Percentiles rank a stretch among this genome's conserved stretches.
These are phyloP conservation scores for Blastobotrys ciferrii DNA, from an alignment of 1,139 yeast genomes.

Conservation along the genomic window DNA sequence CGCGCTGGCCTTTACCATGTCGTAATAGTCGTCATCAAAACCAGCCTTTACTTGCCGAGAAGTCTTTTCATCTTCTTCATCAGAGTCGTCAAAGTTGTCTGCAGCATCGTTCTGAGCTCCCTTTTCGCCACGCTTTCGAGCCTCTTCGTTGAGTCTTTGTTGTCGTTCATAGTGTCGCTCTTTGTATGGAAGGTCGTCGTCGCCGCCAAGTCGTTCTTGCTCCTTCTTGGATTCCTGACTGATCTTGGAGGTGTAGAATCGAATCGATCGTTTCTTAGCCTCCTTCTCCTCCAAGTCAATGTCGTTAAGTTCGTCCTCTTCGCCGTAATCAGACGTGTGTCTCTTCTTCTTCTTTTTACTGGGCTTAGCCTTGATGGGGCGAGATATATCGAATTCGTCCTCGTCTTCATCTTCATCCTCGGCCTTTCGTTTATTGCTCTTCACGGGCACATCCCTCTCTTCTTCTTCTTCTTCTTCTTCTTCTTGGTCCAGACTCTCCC, in stretches of 20 bases:
- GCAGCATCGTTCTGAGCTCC: slow-evolving; percentile 58
- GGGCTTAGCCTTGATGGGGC: slow-evolving; percentile 46
- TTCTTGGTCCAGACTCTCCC: slow-evolving; percentile 25
- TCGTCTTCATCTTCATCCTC: slow-evolving; percentile 33
- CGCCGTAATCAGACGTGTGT: slow-evolving; percentile 51
- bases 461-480: slow-evolving; percentile 35
- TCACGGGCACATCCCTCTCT: slow-evolving; percentile 16
- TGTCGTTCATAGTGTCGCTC: slow-evolving; percentile 89
- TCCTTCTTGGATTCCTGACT: slow-evolving; percentile 65
- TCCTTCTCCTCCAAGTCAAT: slow-evolving; percentile 85
- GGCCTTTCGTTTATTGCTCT: slow-evolving; percentile 29
- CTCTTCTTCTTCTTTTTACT: slow-evolving; percentile 39
- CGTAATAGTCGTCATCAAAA: slow-evolving; percentile 47
- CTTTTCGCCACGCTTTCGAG: slow-evolving; percentile 75
- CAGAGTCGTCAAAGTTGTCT: slow-evolving; percentile 49
- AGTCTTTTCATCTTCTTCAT: slow-evolving; percentile 37
- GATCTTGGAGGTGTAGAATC: slow-evolving; percentile 95
- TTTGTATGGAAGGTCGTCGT: slow-evolving; percentile 86
- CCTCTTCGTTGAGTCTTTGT: slow-evolving; percentile 82
- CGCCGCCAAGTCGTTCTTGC: slow-evolving; percentile 63
- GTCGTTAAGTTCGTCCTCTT: slow-evolving; percentile 59
- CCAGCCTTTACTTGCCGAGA: slow-evolving; percentile 40
- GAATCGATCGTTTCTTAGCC: slow-evolving; percentile 75
- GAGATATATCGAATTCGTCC: slow-evolving; percentile 50
- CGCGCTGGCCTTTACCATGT: slow-evolving; percentile 50